A percentile compares a stretch with the other conserved stretches of the same genome.
Evolutionary conservation across 768 basidiomycete species (phyloP).

Genomic region (Tulasnella sp.): DNA sequence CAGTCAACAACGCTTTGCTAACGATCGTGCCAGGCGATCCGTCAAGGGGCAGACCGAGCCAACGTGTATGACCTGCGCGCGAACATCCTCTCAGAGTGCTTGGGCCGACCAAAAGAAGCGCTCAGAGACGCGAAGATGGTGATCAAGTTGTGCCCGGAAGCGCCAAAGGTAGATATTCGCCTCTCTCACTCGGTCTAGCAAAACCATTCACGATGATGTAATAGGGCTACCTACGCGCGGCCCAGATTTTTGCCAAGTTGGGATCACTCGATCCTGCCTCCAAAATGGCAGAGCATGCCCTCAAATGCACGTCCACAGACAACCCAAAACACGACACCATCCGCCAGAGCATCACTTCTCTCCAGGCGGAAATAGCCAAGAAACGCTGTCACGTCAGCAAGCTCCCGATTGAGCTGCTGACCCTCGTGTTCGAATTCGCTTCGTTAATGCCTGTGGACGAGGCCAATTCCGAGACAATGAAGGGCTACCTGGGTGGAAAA

Average conservation of each 20-base stretch:
- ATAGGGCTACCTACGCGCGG: conserved; percentile 12
- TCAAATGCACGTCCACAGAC: not conserved
- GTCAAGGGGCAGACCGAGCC: conserved; percentile 16
- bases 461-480: not conserved
- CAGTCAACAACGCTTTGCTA: not conserved
- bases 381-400: conserved; percentile 9
- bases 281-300: conserved; percentile 14
- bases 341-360: not conserved
- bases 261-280: not conserved
- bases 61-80: conserved; percentile 18
- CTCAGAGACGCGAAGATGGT: conserved; percentile 19
- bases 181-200: not conserved
- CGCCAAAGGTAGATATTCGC: not conserved
- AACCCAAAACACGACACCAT: conserved; percentile 1
- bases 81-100: not conserved
- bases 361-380: conserved; percentile 3
- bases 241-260: not conserved
- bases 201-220: not conserved
- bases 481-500: not conserved
- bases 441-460: not conserved
- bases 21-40: not conserved
- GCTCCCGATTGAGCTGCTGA: conserved; percentile 13
- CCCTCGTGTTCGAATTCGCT: conserved; percentile 7
- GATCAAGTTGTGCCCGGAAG: conserved; percentile 10
- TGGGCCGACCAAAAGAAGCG: conserved; percentile 8